Evolutionary conservation across 768 basidiomycete genomes (phyloP).

Genomic region (Boletus insuetus): DNA sequence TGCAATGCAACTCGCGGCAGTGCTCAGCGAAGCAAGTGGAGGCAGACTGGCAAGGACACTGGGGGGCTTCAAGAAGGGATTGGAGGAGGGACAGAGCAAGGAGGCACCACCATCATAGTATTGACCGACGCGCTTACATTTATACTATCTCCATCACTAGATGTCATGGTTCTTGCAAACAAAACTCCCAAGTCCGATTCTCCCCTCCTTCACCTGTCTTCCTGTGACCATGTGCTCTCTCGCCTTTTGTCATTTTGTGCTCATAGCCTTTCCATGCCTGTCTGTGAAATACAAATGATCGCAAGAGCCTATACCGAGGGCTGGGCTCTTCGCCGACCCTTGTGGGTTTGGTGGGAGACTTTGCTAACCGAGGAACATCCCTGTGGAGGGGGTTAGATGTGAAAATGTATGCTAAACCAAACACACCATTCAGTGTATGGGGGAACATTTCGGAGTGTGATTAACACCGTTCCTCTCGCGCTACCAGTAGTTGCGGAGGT

Average conservation of each 20-base stretch:
- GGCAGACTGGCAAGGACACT: constrained; percentile 68
- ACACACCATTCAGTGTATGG: constrained; percentile 87
- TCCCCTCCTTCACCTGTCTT: constrained; percentile 73
- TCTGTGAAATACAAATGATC: constrained; percentile 79
- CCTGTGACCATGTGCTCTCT: constrained; percentile 59
- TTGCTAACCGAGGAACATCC: constrained; percentile 75
- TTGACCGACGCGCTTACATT: constrained; percentile 6
- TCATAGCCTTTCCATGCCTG: constrained; percentile 78
- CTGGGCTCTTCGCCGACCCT: constrained; percentile 48
- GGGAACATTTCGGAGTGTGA: constrained; percentile 81
- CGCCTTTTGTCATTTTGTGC: constrained; percentile 94
- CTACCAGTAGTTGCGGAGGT: not conserved
- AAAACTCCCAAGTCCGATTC: constrained; percentile 91
- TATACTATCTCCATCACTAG: not conserved
- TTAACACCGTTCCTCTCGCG: constrained; percentile 69
- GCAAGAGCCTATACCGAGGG: constrained; percentile 64
- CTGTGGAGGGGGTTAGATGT: constrained; percentile 35
- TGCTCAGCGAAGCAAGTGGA: constrained; percentile 67
- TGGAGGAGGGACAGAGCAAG: constrained; percentile 48
- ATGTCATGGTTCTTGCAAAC: constrained; percentile 31
- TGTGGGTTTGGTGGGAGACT: constrained; percentile 60
- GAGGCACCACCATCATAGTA: constrained; percentile 23
- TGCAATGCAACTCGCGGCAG: constrained; percentile 66
- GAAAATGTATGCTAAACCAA: constrained; percentile 6
- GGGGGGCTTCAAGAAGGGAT: constrained; percentile 67